Evolutionary conservation across 352 stramenopile species (phyloP).

Genomic region (Phytophthora chlamydospora): DNA sequence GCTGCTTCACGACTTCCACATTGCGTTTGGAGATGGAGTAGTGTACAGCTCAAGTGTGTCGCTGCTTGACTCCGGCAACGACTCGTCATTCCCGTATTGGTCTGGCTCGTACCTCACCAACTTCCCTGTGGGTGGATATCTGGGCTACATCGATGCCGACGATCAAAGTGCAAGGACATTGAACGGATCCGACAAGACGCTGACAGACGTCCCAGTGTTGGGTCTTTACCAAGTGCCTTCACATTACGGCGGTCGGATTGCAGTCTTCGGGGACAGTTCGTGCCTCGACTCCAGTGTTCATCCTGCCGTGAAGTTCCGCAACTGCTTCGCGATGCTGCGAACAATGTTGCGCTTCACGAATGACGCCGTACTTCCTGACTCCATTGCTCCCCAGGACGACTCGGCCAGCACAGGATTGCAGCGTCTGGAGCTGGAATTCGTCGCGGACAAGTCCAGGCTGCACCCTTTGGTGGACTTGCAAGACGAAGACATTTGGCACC

Average conservation of each 20-base stretch:
- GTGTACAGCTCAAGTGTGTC: constrained; percentile 57
- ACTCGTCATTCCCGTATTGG: constrained; percentile 58
- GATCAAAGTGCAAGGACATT: constrained; percentile 60
- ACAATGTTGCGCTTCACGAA: constrained; percentile 67
- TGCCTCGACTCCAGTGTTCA: constrained; percentile 75
- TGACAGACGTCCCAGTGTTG: constrained; percentile 57
- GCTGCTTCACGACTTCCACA: constrained; percentile 68
- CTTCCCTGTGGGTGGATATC: constrained; percentile 68
- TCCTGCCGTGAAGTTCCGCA: constrained; percentile 38
- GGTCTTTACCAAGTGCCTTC: constrained; percentile 73
- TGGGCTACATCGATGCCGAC: constrained; percentile 60
- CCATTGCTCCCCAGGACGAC: constrained; percentile 13
- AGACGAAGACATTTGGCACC: constrained; percentile 30
- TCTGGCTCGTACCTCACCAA: constrained; percentile 70
- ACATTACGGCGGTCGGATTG: constrained; percentile 65
- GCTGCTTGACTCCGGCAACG: constrained; percentile 40
- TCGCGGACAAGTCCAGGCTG: constrained; percentile 21
- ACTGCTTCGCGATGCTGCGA: constrained; percentile 74
- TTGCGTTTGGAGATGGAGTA: constrained; percentile 65
- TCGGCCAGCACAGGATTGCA: constrained; percentile 27
- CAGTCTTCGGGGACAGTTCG: constrained; percentile 76
- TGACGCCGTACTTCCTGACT: constrained; percentile 36
- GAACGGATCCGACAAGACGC: constrained; percentile 48
- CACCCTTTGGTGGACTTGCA: constrained; percentile 16
- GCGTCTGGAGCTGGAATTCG: constrained; percentile 46